These are phyloP conservation scores for Taphrina wiesneri DNA, from an alignment of 1,139 yeast genomes.

Conservation along the genomic window DNA sequence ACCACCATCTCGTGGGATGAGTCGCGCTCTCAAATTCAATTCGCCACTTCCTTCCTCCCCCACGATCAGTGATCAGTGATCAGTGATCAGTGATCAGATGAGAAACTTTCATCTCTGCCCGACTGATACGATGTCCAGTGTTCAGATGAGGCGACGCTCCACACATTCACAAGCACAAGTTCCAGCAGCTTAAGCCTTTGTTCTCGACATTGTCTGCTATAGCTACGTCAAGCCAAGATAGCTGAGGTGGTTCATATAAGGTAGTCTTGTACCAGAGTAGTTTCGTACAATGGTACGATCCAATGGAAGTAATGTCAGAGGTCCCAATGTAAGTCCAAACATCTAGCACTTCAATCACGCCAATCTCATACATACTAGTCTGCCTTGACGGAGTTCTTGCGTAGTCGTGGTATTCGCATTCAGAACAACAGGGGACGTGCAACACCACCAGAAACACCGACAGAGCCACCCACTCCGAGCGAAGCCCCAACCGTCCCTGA, in stretches of 20 bases:
- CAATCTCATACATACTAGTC: not conserved
- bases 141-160: not conserved
- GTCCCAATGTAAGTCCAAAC: slow-evolving; percentile 20
- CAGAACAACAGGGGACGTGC: slow-evolving; percentile 16
- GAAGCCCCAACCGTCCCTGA: not conserved
- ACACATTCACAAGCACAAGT: not conserved
- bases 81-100: not conserved
- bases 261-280: no score
- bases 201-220: no score
- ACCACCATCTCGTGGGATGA: not conserved
- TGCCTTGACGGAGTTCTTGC: slow-evolving; percentile 32
- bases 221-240: no score
- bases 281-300: not conserved
- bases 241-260: no score
- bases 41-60: not conserved
- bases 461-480: not conserved
- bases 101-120: not conserved
- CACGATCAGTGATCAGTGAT: not conserved
- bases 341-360: not conserved
- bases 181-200: no score
- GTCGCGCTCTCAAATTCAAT: not conserved
- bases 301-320: slow-evolving; percentile 28
- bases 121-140: not conserved
- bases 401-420: slow-evolving; percentile 29
- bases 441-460: slow-evolving; percentile 3